Base-by-base conservation (phyloP, 1,284 basidiomycete species). In the Cutaneotrichosporon daszewskae region DNA sequence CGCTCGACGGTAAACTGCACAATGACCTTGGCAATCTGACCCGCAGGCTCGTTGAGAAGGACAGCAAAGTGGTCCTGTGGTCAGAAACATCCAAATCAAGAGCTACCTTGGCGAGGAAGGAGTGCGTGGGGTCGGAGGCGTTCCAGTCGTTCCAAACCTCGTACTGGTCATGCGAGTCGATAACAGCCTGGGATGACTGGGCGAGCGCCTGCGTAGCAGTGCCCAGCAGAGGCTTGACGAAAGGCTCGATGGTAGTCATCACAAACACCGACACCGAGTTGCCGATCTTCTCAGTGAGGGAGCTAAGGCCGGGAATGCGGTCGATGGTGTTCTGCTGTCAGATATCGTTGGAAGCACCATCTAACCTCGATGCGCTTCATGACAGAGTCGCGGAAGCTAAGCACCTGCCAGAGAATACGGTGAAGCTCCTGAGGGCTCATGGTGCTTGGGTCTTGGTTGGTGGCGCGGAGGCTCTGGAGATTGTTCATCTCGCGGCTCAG, bases 361-460 rank as follows among this genome's bases (percentile, higher is more conserved):
- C n/a, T n/a, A n/a, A n/a, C n/a, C n/a, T 84, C 81, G 44, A 96
- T 88, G 65, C 81, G 83, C 78, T 92, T 94, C 65, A 82, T 80
- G 74, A 83, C 77, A 17, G 78, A 79, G 71, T 96, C 91, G 39
- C 89, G 77, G 71, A 92, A 91, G 34, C 77, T 81, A 59, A 95
- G 70, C 11, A 95, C 81, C 69, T 87, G 80, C 89, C 89, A 94
- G 13, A 94, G 71, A 3, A 81, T 80, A 3, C 38, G 44, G 68
- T 92, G 85, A 48, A 94, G 63, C 68, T 95, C 89, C 66, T 92
- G 86, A 1, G 91, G 89, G 43, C 73, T 82, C 88, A 95, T 87
- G 32, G 84, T 79, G 52, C 83, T 79, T 1, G 84, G 85, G 37
- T 76, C 75, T 62, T 83, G 81, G 10, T 76, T 75, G 3, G 79